These are phyloP conservation scores for Xanthoceras sorbifolium DNA, from an alignment of 345 rosid genomes.

Conservation along the genomic window DNA sequence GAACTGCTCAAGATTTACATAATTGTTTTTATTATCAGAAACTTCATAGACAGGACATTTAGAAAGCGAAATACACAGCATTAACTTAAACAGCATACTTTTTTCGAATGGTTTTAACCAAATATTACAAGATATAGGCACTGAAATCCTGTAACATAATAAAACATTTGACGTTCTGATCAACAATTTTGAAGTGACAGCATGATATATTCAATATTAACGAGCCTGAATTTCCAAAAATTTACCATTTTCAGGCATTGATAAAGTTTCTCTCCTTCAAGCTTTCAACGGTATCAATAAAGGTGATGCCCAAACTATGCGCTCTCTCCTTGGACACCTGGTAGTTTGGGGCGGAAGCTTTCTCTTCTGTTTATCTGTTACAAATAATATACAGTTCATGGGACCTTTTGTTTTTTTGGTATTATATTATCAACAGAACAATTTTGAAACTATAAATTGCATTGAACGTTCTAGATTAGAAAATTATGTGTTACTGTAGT, in stretches of 20 bases:
- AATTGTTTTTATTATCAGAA: conserved; percentile 4
- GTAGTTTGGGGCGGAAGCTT: conserved; percentile 64
- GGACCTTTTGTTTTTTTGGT: too few relatives aligned
- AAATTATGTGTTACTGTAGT: too few relatives aligned
- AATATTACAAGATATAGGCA: too few relatives aligned
- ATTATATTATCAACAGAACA: too few relatives aligned
- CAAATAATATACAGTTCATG: background rate
- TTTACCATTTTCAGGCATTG: background rate
- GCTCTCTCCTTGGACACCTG: conserved; percentile 81
- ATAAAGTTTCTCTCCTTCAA: conserved; percentile 80
- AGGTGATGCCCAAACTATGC: conserved; percentile 65
- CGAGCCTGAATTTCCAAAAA: background rate
- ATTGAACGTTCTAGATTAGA: too few relatives aligned
- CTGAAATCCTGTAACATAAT: background rate
- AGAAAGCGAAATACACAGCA: conserved; percentile 21
- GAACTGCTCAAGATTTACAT: too few relatives aligned
- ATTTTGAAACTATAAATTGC: too few relatives aligned
- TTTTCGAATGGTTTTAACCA: too few relatives aligned
- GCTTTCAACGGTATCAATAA: conserved; percentile 86
- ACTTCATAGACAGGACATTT: conserved; percentile 31
- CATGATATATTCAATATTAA: background rate
- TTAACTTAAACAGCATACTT: too few relatives aligned
- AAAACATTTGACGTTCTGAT: conserved; percentile 22
- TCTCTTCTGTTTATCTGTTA: conserved; percentile 67
- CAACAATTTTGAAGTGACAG: conserved; percentile 1